Percentiles rank a stretch among this genome's conserved stretches.
phyloP scores from a whole-genome alignment of 345 rosid species.

The Brassica napus region DNA sequence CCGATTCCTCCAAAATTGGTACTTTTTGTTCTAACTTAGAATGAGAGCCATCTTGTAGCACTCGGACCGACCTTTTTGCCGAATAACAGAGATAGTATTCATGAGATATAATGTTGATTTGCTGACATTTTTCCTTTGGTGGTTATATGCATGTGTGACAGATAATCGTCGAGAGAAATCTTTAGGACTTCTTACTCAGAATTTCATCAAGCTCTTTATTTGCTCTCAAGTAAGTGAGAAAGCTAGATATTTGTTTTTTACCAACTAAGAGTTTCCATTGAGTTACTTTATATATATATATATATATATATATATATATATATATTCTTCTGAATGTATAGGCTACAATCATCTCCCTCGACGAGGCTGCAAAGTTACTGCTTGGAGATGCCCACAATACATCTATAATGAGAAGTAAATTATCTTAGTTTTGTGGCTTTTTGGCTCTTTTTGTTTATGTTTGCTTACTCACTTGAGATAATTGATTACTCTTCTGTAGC shows the following conservation, averaged over 20 bases:
- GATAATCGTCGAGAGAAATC: slow-evolving; percentile 87
- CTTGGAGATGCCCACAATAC: slow-evolving; percentile 79
- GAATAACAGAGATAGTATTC: not conserved
- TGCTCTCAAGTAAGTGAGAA: slow-evolving; percentile 64
- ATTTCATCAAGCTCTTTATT: slow-evolving; percentile 85
- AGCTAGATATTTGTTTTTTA: not conserved
- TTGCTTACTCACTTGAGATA: not conserved
- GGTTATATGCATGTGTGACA: slow-evolving; percentile 32
- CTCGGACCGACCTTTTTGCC: not conserved
- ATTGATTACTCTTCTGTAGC: slow-evolving; percentile 48
- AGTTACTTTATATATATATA: not conserved
- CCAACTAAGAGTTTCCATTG: not conserved
- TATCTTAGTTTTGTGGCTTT: not conserved
- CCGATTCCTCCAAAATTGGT: slow-evolving; percentile 33
- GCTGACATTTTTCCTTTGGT: slow-evolving; percentile 8
- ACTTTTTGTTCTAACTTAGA: not conserved
- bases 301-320: not conserved
- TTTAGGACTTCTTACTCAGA: slow-evolving; percentile 80
- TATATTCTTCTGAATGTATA: slow-evolving; percentile 31
- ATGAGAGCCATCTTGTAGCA: slow-evolving; percentile 2
- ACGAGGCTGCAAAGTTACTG: slow-evolving; percentile 71
- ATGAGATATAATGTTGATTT: not conserved
- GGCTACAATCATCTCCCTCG: slow-evolving; percentile 74
- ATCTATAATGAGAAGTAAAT: slow-evolving; percentile 74
- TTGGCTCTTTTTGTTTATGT: not conserved